phyloP scores from a whole-genome alignment of 129 eudicot genomes.

The Kitagawia praeruptora region DNA sequence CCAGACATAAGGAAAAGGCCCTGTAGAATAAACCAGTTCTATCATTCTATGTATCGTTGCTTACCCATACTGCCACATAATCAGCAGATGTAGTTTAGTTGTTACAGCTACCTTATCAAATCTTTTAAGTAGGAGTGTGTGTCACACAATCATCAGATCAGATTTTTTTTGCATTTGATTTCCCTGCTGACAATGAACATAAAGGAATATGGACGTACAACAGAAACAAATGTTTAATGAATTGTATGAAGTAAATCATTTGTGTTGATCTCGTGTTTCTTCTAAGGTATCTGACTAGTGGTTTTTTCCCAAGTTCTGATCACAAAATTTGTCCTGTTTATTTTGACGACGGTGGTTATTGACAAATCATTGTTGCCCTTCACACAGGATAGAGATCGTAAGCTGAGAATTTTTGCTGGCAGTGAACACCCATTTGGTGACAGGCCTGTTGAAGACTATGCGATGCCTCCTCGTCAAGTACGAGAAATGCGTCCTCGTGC shows the following conservation, averaged over 20 bases:
- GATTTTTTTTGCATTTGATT: not conserved
- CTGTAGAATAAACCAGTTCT: not conserved
- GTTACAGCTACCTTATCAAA: not conserved
- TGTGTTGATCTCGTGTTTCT: not conserved
- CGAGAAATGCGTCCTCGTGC: slow-evolving; percentile 89
- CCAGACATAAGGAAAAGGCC: not conserved
- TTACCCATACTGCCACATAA: not conserved
- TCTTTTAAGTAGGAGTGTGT: not conserved
- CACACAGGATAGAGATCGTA: slow-evolving; percentile 75
- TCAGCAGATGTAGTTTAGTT: not conserved
- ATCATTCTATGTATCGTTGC: not conserved
- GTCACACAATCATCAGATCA: not conserved
- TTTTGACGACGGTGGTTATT: not conserved
- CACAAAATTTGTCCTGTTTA: not conserved
- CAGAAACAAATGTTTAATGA: not conserved
- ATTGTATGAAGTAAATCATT: not conserved
- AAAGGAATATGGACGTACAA: not conserved
- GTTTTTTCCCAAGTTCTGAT: not conserved
- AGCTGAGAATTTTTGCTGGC: slow-evolving; percentile 77
- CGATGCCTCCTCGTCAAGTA: slow-evolving; percentile 87
- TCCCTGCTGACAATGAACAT: not conserved
- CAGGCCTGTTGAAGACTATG: slow-evolving; percentile 54
- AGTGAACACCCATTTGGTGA: slow-evolving; percentile 86
- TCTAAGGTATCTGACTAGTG: not conserved
- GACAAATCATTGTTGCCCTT: not conserved